phyloP scores from a whole-genome alignment of 2,329 filamentous ascomycete species.

The Scleromitrula shiraiana region DNA sequence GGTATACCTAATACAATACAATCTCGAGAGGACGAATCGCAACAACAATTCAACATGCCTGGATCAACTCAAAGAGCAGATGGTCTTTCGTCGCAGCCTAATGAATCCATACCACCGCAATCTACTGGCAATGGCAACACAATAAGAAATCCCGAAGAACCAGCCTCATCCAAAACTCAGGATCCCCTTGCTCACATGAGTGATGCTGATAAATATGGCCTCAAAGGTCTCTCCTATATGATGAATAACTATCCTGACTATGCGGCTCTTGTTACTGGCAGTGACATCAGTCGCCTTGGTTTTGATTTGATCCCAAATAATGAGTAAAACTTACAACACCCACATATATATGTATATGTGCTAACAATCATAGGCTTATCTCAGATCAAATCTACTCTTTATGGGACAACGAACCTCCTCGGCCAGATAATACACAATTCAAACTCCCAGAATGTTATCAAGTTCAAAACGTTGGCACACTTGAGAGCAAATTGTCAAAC shows the following conservation, averaged over 20 bases:
- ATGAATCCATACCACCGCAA: constrained; percentile 16
- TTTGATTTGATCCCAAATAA: constrained; percentile 51
- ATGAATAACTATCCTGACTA: constrained; percentile 59
- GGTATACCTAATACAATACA: constrained; percentile 15
- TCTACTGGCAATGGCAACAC: constrained; percentile 16
- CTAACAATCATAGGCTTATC: constrained; percentile 30
- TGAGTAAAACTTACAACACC: constrained; percentile 32
- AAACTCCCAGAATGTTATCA: constrained; percentile 58
- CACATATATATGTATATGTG: neutral
- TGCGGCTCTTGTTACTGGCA: constrained; percentile 50
- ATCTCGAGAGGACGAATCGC: constrained; percentile 17
- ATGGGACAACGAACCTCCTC: constrained; percentile 51
- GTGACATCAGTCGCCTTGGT: constrained; percentile 49
- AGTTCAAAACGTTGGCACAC: constrained; percentile 56
- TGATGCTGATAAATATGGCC: constrained; percentile 55
- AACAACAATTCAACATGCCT: constrained; percentile 18
- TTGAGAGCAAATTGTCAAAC: constrained; percentile 56
- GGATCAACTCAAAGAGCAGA: constrained; percentile 16
- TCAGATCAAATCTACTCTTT: constrained; percentile 54
- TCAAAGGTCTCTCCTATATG: constrained; percentile 51
- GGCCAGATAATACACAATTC: constrained; percentile 49
- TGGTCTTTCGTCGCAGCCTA: constrained; percentile 15
- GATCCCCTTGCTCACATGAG: constrained; percentile 55
- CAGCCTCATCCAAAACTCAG: constrained; percentile 35
- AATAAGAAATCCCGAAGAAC: constrained; percentile 22